phyloP scores from a whole-genome alignment of 805 yeast genomes.

The Hanseniaspora jakobsenii region DNA sequence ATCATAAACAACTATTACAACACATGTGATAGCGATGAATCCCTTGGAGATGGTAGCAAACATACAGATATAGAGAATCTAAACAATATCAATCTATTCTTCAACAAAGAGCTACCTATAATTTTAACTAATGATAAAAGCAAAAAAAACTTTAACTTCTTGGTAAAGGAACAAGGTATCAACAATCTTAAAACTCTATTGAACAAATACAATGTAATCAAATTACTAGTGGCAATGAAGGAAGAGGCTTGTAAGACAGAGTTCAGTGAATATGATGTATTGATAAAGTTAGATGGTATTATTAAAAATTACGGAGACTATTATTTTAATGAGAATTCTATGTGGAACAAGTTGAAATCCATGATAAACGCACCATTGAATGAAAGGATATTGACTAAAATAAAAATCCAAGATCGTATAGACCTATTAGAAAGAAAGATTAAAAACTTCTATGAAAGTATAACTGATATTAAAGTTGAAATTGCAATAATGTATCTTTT shows the following conservation, averaged over 20 bases:
- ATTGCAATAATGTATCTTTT: too few species aligned
- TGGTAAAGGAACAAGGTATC: background rate
- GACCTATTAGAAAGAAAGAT: too few species aligned
- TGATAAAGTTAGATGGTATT: background rate
- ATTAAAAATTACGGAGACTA: conserved; percentile 4
- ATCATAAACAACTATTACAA: conserved; percentile 17
- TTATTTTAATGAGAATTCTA: background rate
- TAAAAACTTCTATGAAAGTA: too few species aligned
- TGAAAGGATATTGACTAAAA: background rate
- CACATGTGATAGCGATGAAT: conserved; percentile 26
- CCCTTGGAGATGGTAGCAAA: conserved; percentile 27
- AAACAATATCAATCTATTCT: conserved; percentile 19
- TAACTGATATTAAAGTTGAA: too few species aligned
- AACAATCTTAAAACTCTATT: background rate
- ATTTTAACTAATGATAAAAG: conserved; percentile 10
- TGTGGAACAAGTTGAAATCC: background rate
- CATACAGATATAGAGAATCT: conserved; percentile 15
- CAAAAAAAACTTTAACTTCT: conserved; percentile 5
- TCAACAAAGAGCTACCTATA: conserved; percentile 2
- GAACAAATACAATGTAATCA: background rate
- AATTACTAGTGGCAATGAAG: conserved; percentile 13
- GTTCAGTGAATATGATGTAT: conserved; percentile 34
- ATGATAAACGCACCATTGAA: background rate
- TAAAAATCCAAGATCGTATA: background rate
- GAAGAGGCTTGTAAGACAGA: conserved; percentile 20